Percentiles rank a stretch among this genome's conserved stretches.
These are phyloP conservation scores for Arabidopsis hybrid DNA, from an alignment of 441 rosid genomes.

Conservation along the genomic window DNA sequence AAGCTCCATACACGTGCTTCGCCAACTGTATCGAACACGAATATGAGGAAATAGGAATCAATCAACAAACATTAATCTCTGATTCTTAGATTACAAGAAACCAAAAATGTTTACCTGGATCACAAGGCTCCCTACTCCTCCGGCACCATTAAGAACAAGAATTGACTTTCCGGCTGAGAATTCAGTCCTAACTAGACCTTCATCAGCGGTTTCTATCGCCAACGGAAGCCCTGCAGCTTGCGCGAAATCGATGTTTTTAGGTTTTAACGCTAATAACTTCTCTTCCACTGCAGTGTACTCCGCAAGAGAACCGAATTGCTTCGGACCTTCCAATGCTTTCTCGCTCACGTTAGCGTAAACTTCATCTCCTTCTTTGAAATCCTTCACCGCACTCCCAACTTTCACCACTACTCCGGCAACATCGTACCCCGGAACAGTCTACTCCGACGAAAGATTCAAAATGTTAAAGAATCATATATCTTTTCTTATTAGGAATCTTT, in stretches of 20 bases:
- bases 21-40: constrained; percentile 60
- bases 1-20: constrained; percentile 86
- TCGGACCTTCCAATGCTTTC: constrained; percentile 92
- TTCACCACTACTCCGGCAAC: constrained; percentile 92
- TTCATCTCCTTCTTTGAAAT: constrained; percentile 81
- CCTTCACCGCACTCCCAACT: constrained; percentile 73
- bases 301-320: constrained; percentile 82
- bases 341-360: constrained; percentile 85
- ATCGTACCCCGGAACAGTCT: constrained; percentile 97
- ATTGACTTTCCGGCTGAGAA: constrained; percentile 83
- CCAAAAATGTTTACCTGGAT: constrained; percentile 67
- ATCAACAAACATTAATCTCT: constrained; percentile 8
- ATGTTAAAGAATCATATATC: neutral
- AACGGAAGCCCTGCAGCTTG: constrained; percentile 91
- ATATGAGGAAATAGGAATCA: constrained; percentile 14
- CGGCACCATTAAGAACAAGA: constrained; percentile 86
- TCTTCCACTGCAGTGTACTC: constrained; percentile 90
- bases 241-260: constrained; percentile 77
- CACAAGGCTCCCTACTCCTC: constrained; percentile 94
- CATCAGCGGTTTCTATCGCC: constrained; percentile 83
- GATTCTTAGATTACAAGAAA: neutral
- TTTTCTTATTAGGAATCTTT: neutral
- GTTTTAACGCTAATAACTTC: constrained; percentile 80
- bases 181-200: constrained; percentile 83
- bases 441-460: constrained; percentile 15